Percentiles rank a stretch among this genome's conserved stretches.
Conservation (phyloP, 441 rosid species). For the Adansonia madagascariensis region DNA sequence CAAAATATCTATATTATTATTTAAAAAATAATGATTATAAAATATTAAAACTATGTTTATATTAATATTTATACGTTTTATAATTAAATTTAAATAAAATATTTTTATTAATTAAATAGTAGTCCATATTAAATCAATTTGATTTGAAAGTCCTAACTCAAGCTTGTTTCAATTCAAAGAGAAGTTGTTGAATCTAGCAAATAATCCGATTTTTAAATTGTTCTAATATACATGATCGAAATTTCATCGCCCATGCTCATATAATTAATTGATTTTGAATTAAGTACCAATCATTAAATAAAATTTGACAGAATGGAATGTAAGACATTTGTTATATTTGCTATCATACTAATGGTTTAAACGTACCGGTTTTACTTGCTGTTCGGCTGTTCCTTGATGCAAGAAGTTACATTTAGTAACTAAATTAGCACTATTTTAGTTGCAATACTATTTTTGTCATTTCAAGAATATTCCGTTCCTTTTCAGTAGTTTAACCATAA, state of each 20-base stretch:
- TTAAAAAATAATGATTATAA: no score
- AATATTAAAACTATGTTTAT: background rate
- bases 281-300: background rate
- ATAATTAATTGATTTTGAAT: background rate
- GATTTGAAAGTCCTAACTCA: no score
- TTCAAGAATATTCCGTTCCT: background rate
- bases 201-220: no score
- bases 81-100: background rate
- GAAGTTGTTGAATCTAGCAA: no score
- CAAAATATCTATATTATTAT: no score
- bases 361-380: background rate
- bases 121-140: background rate
- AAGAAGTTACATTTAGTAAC: background rate
- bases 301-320: background rate
- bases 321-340: background rate
- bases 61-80: background rate
- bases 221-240: no score
- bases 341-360: background rate
- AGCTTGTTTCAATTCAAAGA: no score
- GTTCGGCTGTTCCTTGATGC: background rate
- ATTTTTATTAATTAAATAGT: background rate
- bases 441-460: background rate
- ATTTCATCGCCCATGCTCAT: no score
- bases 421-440: background rate
- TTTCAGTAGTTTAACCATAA: background rate